Evolutionary conservation across 75 land plant species (phyloP).

Genomic region (Cunninghamia lanceolata): DNA sequence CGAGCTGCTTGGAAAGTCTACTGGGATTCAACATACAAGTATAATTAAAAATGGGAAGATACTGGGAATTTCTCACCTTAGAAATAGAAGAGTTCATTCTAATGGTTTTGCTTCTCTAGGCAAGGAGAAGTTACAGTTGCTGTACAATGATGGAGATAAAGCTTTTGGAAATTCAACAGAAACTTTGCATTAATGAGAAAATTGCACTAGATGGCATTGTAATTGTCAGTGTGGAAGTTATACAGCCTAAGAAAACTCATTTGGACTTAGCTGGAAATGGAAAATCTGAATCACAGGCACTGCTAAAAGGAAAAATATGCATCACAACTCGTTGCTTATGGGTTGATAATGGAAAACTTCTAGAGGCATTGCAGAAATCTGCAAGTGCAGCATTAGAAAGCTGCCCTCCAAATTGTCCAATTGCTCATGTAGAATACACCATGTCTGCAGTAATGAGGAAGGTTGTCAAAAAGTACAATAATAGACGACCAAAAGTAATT

Average conservation of each 20-base stretch:
- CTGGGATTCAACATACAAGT: constrained; percentile 85
- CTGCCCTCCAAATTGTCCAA: constrained; percentile 67
- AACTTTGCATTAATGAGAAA: constrained; percentile 79
- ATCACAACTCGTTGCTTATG: constrained; percentile 98
- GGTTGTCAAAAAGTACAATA: constrained; percentile 85
- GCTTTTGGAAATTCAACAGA: constrained; percentile 96
- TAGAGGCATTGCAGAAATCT: constrained; percentile 86
- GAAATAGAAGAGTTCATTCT: constrained; percentile 90
- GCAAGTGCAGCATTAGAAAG: constrained; percentile 87
- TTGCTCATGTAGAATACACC: constrained; percentile 76
- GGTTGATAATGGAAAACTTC: constrained; percentile 88
- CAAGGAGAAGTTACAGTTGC: constrained; percentile 86
- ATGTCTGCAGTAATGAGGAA: constrained; percentile 81
- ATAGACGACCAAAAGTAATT: constrained; percentile 90
- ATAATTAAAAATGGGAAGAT: constrained; percentile 98
- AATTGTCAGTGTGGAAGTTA: constrained; percentile 88
- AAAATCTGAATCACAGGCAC: constrained; percentile 20
- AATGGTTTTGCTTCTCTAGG: constrained; percentile 84
- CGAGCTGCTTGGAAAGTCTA: constrained; percentile 87
- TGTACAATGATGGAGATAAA: constrained; percentile 99
- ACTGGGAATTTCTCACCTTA: constrained; percentile 94
- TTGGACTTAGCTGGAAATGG: constrained; percentile 12
- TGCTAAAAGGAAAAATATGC: constrained; percentile 71
- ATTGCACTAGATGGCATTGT: constrained; percentile 94
- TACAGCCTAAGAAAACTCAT: constrained; percentile 44